Evolutionary conservation across 208 protist genomes (phyloP).

Genomic region (Leishmania major): DNA sequence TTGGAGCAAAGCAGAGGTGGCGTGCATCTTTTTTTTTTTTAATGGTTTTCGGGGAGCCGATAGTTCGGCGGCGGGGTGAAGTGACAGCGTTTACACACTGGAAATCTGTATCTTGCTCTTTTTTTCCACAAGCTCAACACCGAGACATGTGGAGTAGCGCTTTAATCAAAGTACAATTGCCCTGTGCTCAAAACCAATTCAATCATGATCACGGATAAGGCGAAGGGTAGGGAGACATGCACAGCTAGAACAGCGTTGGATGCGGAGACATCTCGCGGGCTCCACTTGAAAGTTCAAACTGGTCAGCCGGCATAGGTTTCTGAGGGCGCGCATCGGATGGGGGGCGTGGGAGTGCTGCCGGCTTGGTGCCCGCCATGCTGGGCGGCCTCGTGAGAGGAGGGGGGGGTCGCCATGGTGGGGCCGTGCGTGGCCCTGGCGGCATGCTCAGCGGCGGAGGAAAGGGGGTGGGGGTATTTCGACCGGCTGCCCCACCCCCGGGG

Average conservation of each 20-base stretch:
- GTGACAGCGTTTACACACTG: background rate
- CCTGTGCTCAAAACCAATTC: background rate
- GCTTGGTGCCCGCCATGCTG: background rate
- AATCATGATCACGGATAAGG: too few species aligned
- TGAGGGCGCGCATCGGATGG: too few species aligned
- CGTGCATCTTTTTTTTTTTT: background rate
- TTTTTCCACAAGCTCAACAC: too few species aligned
- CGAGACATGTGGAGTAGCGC: background rate
- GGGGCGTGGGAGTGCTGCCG: background rate
- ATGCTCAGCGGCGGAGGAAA: fast-evolving
- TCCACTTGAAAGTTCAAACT: background rate
- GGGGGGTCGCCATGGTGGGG: too few species aligned
- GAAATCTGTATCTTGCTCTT: background rate
- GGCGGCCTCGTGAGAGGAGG: too few species aligned
- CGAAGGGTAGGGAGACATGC: background rate
- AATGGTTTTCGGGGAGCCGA: background rate
- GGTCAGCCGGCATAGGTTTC: background rate
- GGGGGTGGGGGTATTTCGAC: too few species aligned
- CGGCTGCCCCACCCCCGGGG: too few species aligned
- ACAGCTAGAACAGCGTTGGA: too few species aligned
- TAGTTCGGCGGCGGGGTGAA: background rate
- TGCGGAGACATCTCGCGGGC: background rate
- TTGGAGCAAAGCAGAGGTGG: background rate
- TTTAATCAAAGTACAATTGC: background rate
- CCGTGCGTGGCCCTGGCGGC: too few species aligned